Base-by-base conservation (phyloP, 2,329 filamentous ascomycete genomes). In the Tolypocladium sp. region DNA sequence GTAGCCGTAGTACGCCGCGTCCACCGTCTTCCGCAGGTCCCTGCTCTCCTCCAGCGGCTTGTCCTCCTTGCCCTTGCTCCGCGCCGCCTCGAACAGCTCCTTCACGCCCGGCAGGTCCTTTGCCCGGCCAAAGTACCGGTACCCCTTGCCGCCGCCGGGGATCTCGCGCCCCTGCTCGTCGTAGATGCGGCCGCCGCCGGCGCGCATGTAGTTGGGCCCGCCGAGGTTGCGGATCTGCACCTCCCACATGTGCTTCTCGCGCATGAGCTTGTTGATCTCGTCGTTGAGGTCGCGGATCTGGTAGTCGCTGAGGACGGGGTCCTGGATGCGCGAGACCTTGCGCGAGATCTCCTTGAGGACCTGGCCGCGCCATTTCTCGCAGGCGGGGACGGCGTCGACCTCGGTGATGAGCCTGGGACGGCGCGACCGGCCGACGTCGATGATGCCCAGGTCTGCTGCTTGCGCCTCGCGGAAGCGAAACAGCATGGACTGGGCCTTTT, bases 401-500 rank as follows among this genome's bases (percentile, higher is more conserved):
- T 91, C 86, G 53, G 91, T 95, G 73, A 97, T 97, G 64, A 88
- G 84, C 75, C 93, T 95, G 57, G 94, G 94, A 2, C 94, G 91
- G 13, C 92, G 90, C 10, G 91, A 89, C 62, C 92, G 90, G 60
- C 91, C 90, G 35, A 89, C 89, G 79, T 97, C 93, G 76, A 99
- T 90, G 74, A 97, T 97, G 70, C 93, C 93, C 55, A 97, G 84
- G 77, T 97, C 92, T 64, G 92, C 91, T 65, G 93, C 93, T 84
- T 97, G 94, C 68, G 93, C 90, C 71, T 96, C 94, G 74, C 94
- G 91, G 82, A 99, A 99, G 82, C 94, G 93, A 80, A 97, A 99
- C 75, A 99, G 93, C 93, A 99, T 99, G 55, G 92, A 97, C 81
- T 99, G 94, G 70, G 94, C 93, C 76, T 97, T 99, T 83, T 97